Percentiles rank a stretch among this genome's conserved stretches.
phyloP scores from a whole-genome alignment of 176 grass and related monocot genomes.

The Canna indica region DNA sequence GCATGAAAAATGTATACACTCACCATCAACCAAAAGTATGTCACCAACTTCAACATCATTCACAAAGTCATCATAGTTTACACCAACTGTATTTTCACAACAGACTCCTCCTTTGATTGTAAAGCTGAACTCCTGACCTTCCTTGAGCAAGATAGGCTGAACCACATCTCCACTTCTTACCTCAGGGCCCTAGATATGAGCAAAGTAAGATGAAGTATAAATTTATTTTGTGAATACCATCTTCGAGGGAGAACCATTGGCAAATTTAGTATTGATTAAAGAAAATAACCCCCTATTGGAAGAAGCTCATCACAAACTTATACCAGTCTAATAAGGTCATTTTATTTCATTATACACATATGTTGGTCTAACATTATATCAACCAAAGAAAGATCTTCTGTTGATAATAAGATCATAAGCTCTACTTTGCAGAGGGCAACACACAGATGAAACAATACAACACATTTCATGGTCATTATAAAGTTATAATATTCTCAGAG shows the following conservation, averaged over 20 bases:
- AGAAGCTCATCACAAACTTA: not conserved
- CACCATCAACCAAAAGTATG: slow-evolving; percentile 88
- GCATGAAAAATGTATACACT: slow-evolving; percentile 30
- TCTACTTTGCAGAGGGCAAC: no score
- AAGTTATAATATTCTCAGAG: no score
- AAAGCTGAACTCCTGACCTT: slow-evolving; percentile 88
- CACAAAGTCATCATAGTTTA: slow-evolving; percentile 98
- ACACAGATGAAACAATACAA: no score
- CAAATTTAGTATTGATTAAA: not conserved
- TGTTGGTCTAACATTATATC: no score
- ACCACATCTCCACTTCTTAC: slow-evolving; percentile 94
- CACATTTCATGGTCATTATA: no score
- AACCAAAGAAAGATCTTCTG: no score
- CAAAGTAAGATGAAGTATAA: not conserved
- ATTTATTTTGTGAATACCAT: not conserved
- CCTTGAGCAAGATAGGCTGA: slow-evolving; percentile 75
- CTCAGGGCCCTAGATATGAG: slow-evolving; percentile 68
- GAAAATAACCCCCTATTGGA: not conserved
- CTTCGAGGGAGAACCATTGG: not conserved
- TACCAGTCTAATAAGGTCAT: no score
- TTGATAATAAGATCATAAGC: no score
- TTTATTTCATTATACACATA: no score
- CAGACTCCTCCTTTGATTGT: slow-evolving; percentile 81
- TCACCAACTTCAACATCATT: slow-evolving; percentile 87
- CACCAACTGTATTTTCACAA: slow-evolving; percentile 65